Base-by-base conservation (phyloP, 352 stramenopile species). In the Phytophthora sp. region DNA sequence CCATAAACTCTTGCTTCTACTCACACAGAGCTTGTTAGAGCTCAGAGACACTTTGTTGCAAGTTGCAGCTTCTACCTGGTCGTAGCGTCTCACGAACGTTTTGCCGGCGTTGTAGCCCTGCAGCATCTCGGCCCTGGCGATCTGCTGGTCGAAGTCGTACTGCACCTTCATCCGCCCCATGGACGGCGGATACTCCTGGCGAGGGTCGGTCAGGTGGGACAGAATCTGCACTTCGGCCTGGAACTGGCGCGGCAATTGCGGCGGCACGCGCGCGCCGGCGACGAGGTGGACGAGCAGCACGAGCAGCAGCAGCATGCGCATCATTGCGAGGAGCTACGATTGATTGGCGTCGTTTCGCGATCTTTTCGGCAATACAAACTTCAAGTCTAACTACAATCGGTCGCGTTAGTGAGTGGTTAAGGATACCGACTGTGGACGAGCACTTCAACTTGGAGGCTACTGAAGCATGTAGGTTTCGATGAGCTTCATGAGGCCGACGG, bases 1-100 rank as follows among this genome's bases (percentile, higher is more conserved):
- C 81, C 80, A 88, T 89, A 60, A 89, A 92, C 68, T 92, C 83
- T 48, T 69, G 64, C 49, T 86, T 86, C 62, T 83, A 62, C 1
- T 8, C 17, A 50, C 1, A 28, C 6, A 46, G 20, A n/a, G n/a
- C n/a, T n/a, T n/a, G n/a, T n/a, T n/a, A n/a, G n/a, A n/a, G n/a
- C n/a, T n/a, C n/a, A n/a, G n/a, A n/a, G n/a, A n/a, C n/a, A n/a
- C n/a, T n/a, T n/a, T n/a, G n/a, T n/a, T n/a, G n/a, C n/a, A n/a
- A n/a, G n/a, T n/a, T n/a, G n/a, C n/a, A n/a, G 11, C 1, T 6
- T 38, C 18, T 37, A 81, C 72, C 50, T 69, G 57, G 45, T 89
- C 83, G 54, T 92, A 92, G 20, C 80, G 83, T 2, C 80, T 78
- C 50, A 92, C 76, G 51, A 77, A 92, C 21, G 77, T 87, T 45